A percentile compares a stretch with the other conserved stretches of the same genome.
Conservation (phyloP, 106 monocot species). For the Ottelia alismoides region DNA sequence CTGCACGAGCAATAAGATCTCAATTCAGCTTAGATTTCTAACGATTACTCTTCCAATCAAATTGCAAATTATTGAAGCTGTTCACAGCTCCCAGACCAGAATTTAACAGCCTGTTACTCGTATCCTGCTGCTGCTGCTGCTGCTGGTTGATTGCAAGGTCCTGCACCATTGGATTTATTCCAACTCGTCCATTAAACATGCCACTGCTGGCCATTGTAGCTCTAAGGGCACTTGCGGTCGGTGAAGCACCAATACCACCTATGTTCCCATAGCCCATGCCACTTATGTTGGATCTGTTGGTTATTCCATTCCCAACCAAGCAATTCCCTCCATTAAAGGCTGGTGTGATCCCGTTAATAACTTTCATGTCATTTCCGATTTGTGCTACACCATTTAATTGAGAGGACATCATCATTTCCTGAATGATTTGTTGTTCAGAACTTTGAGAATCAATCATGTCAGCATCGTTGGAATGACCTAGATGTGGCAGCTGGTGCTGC, state of each 20-base stretch:
- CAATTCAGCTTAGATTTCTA: no score
- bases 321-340: slow-evolving; percentile 18
- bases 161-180: slow-evolving; percentile 23
- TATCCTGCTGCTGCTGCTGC: slow-evolving; percentile 23
- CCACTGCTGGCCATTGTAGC: slow-evolving; percentile 18
- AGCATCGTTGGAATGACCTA: no score
- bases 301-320: slow-evolving; percentile 12
- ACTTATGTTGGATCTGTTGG: slow-evolving; percentile 10
- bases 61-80: slow-evolving; percentile 40
- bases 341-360: slow-evolving; percentile 11
- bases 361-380: slow-evolving; percentile 31
- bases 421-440: slow-evolving; percentile 40
- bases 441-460: slow-evolving; percentile 33
- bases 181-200: slow-evolving; percentile 28
- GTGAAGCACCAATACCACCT: slow-evolving; percentile 20
- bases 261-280: slow-evolving; percentile 21
- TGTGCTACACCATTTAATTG: slow-evolving; percentile 14
- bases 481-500: slow-evolving; percentile 10
- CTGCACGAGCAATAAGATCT: no score
- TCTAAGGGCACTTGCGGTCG: slow-evolving; percentile 27
- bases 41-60: slow-evolving; percentile 63
- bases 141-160: slow-evolving; percentile 18
- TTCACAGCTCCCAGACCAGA: slow-evolving; percentile 19
- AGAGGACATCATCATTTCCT: slow-evolving; percentile 44
- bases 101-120: slow-evolving; percentile 22